Percentiles rank a stretch among this genome's conserved stretches.
phyloP scores from a whole-genome alignment of 1,284 basidiomycete species.

The Trichosporon sp. region DNA sequence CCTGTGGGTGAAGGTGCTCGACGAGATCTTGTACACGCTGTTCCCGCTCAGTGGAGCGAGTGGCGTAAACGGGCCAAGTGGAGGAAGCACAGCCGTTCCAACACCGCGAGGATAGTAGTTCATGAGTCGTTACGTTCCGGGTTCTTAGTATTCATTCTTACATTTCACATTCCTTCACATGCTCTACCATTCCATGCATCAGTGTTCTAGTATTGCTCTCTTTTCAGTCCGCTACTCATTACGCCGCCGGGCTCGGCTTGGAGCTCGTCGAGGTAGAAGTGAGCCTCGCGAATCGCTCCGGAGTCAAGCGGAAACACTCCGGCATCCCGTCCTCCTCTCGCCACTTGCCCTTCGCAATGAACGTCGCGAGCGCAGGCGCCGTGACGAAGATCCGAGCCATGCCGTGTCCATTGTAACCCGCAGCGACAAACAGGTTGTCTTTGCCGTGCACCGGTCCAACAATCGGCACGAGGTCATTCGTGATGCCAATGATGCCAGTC shows the following conservation, averaged over 20 bases:
- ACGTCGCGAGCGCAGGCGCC: conserved; percentile 44
- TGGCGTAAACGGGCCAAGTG: too few species aligned
- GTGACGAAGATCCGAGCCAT: conserved; percentile 54
- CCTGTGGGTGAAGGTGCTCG: conserved; percentile 79
- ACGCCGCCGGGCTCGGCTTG: not conserved
- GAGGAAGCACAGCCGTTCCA: too few species aligned
- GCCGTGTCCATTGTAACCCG: conserved; percentile 51
- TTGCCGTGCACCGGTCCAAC: conserved; percentile 44
- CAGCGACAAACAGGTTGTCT: conserved; percentile 45
- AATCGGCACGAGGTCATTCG: conserved; percentile 47
- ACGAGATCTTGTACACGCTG: conserved; percentile 66
- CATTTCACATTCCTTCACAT: not conserved
- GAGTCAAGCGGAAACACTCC: conserved; percentile 38
- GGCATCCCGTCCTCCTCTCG: conserved; percentile 44
- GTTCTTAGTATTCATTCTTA: not conserved
- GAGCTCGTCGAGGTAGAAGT: not conserved
- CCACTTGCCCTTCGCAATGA: conserved; percentile 43
- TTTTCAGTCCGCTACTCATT: not conserved
- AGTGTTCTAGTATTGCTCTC: not conserved
- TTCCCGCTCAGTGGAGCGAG: conserved; percentile 4
- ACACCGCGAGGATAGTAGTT: not conserved
- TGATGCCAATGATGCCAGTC: conserved; percentile 49
- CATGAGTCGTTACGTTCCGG: not conserved
- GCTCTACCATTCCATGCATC: not conserved
- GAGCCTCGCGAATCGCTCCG: conserved; percentile 39